These are phyloP conservation scores for Cyberlindnera japonica DNA, from an alignment of 805 yeast species.

Conservation along the genomic window DNA sequence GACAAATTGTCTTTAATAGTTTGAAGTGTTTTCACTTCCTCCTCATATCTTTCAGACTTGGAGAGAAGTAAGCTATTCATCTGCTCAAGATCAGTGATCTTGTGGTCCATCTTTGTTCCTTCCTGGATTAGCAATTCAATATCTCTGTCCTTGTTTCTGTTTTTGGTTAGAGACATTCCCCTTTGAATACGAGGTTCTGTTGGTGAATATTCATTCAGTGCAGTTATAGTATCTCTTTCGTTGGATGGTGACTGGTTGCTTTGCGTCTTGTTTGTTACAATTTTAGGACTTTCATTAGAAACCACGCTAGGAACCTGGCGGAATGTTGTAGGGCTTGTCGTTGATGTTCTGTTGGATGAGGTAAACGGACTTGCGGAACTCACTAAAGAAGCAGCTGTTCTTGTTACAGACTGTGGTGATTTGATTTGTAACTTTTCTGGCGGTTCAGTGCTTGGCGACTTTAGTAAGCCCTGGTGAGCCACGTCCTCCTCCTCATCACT, in stretches of 20 bases:
- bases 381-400: not conserved
- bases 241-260: constrained; percentile 8
- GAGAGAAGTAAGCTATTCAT: constrained; percentile 26
- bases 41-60: constrained; percentile 27
- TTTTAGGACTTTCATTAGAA: constrained; percentile 10
- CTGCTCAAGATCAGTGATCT: constrained; percentile 37
- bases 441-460: not conserved
- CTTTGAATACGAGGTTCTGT: constrained; percentile 16
- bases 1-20: constrained; percentile 21
- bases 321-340: constrained; percentile 9
- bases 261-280: constrained; percentile 4
- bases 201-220: constrained; percentile 9
- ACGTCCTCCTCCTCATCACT: constrained; percentile 72
- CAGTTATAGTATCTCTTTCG: constrained; percentile 13
- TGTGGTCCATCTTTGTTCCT: constrained; percentile 46
- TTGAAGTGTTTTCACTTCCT: constrained; percentile 21
- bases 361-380: constrained; percentile 1
- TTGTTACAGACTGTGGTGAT: constrained; percentile 1
- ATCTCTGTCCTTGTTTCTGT: constrained; percentile 39
- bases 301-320: constrained; percentile 7
- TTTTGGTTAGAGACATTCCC: constrained; percentile 27
- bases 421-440: not conserved
- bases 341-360: constrained; percentile 8
- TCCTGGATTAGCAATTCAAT: constrained; percentile 42
- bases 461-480: not conserved